These are phyloP conservation scores for Aspergillus taichungensis DNA, from an alignment of 495 filamentous ascomycete species.

Conservation along the genomic window DNA sequence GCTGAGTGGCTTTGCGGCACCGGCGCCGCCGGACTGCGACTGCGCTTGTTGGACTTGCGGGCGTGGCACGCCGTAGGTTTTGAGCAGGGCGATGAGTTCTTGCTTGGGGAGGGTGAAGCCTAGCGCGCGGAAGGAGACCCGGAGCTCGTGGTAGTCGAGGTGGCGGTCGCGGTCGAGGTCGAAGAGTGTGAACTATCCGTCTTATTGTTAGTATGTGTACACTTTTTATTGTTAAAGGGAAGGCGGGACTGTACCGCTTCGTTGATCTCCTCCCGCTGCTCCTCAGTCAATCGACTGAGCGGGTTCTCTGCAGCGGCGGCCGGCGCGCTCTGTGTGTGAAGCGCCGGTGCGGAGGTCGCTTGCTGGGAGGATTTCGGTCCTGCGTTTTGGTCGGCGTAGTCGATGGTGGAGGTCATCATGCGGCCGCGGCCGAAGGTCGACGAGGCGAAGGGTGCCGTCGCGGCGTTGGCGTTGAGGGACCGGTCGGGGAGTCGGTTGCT, in stretches of 20 bases:
- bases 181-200: conserved; percentile 81
- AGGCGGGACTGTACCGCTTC: conserved; percentile 60
- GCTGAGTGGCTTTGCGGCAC: conserved; percentile 4
- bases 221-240: background rate
- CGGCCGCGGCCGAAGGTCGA: conserved; percentile 36
- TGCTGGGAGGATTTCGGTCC: conserved; percentile 22
- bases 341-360: conserved; percentile 4
- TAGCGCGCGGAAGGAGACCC: conserved; percentile 92
- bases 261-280: conserved; percentile 81
- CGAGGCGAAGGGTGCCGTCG: conserved; percentile 33
- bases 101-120: conserved; percentile 84
- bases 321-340: background rate
- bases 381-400: conserved; percentile 23
- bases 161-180: conserved; percentile 91
- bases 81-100: conserved; percentile 69
- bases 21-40: conserved; percentile 9
- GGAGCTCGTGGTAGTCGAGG: conserved; percentile 96
- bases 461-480: conserved; percentile 30
- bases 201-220: conserved; percentile 9
- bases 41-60: conserved; percentile 38
- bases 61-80: conserved; percentile 58
- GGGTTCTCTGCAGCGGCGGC: conserved; percentile 32
- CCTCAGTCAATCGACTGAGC: conserved; percentile 57
- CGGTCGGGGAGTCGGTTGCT: conserved; percentile 41
- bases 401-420: conserved; percentile 18